These are phyloP conservation scores for Tulasnella sp. DNA, from an alignment of 768 basidiomycete genomes.

Conservation along the genomic window DNA sequence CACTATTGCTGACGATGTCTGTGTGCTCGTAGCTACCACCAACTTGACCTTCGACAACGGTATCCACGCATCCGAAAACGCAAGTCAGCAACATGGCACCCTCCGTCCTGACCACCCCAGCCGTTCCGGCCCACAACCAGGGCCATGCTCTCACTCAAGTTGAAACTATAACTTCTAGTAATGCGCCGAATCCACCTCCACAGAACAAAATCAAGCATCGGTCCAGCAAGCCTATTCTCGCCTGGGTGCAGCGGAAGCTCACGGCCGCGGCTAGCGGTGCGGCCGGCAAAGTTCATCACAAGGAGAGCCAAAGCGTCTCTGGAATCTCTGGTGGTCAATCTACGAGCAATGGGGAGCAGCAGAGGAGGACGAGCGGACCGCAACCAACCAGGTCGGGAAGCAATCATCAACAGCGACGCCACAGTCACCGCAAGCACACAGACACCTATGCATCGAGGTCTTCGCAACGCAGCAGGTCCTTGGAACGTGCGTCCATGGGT, in stretches of 20 bases:
- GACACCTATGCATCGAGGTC: background rate
- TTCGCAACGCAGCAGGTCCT: background rate
- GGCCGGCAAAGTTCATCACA: background rate
- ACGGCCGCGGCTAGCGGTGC: conserved; percentile 52
- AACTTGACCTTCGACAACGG: background rate
- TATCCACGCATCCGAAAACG: background rate
- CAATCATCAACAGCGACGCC: background rate
- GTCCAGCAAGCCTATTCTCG: conserved; percentile 74
- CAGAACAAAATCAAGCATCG: conserved; percentile 54
- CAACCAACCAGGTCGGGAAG: background rate
- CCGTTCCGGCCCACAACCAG: background rate
- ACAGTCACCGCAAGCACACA: background rate
- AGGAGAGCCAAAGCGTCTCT: background rate
- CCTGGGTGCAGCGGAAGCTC: conserved; percentile 86
- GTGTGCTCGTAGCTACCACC: background rate
- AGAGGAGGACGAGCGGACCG: background rate
- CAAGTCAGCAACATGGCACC: conserved; percentile 1
- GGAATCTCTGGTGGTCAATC: background rate
- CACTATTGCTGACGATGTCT: background rate
- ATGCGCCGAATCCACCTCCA: background rate
- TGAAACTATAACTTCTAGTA: background rate
- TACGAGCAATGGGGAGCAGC: background rate
- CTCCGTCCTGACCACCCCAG: background rate
- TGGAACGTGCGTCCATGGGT: background rate
- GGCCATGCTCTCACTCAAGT: background rate